Percentiles rank a stretch among this genome's conserved stretches.
These are phyloP conservation scores for Lactarius hatsudake DNA, from an alignment of 768 basidiomycete genomes.

Conservation along the genomic window DNA sequence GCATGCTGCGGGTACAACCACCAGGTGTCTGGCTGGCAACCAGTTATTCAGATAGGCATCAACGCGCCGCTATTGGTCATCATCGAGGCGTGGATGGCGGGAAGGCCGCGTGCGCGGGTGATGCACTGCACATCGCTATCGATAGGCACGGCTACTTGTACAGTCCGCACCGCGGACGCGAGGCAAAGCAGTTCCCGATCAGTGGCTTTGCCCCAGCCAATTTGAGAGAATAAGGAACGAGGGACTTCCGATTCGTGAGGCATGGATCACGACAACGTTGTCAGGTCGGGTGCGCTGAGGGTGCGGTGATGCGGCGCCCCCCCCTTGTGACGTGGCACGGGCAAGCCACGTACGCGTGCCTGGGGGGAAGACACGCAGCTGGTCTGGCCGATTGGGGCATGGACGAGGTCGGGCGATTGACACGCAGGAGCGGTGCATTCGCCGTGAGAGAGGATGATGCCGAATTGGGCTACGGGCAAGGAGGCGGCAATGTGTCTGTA, in stretches of 20 bases:
- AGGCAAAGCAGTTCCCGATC: constrained; percentile 26
- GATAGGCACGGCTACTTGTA: constrained; percentile 24
- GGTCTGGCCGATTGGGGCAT: constrained; percentile 10
- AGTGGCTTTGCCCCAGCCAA: constrained; percentile 14
- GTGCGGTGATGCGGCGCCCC: constrained; percentile 25
- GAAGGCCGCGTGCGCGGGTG: constrained; percentile 19
- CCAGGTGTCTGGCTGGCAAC: constrained; percentile 20
- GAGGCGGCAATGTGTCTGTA: constrained; percentile 16
- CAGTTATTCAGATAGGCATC: constrained; percentile 11
- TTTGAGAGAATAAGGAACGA: constrained; percentile 18
- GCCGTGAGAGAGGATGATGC: constrained; percentile 6
- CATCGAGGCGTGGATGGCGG: constrained; percentile 22
- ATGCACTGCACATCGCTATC: constrained; percentile 23
- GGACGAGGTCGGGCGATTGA: constrained; percentile 14
- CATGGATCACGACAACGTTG: constrained; percentile 21
- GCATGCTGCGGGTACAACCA: constrained; percentile 21
- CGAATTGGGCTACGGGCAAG: constrained; percentile 16
- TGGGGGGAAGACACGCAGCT: constrained; percentile 7
- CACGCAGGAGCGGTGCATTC: constrained; percentile 3
- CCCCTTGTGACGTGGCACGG: constrained; percentile 22
- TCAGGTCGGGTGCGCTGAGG: constrained; percentile 24
- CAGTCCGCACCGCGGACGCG: constrained; percentile 25
- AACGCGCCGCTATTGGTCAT: constrained; percentile 15
- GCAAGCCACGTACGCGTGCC: constrained; percentile 16
- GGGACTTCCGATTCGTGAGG: constrained; percentile 17